phyloP scores from a whole-genome alignment of 2,329 filamentous ascomycete genomes.

The Pyrenophora teres region DNA sequence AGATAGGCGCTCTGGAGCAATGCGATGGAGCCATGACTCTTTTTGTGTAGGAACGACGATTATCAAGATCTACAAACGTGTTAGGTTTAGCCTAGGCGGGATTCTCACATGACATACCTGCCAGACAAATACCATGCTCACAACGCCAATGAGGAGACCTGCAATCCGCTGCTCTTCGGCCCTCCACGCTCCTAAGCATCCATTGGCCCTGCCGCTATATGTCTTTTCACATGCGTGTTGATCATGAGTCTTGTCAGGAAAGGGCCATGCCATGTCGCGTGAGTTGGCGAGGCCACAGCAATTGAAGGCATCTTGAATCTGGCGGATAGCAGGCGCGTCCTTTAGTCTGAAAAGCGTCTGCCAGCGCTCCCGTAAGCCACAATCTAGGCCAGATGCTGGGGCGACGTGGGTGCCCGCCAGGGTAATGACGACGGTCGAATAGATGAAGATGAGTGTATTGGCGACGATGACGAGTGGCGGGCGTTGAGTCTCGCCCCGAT shows the following conservation, averaged over 20 bases:
- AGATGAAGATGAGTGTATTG: conserved; percentile 48
- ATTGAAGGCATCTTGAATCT: conserved; percentile 67
- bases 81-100: neutral
- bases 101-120: conserved; percentile 26
- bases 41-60: conserved; percentile 37
- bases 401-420: conserved; percentile 51
- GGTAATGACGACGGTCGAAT: conserved; percentile 52
- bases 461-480: conserved; percentile 46
- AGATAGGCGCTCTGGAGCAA: conserved; percentile 40
- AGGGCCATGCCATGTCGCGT: conserved; percentile 67
- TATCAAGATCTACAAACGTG: conserved; percentile 31
- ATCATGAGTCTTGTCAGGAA: conserved; percentile 48
- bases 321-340: conserved; percentile 57
- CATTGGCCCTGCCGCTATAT: conserved; percentile 50
- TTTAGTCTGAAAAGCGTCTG: conserved; percentile 57
- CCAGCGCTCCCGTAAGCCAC: conserved; percentile 64
- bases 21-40: conserved; percentile 39
- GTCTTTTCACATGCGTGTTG: conserved; percentile 52
- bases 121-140: conserved; percentile 42
- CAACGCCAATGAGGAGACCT: conserved; percentile 60
- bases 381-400: conserved; percentile 51
- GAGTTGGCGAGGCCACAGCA: conserved; percentile 69
- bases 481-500: conserved; percentile 42
- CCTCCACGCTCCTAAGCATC: conserved; percentile 64
- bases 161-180: conserved; percentile 59